These are phyloP conservation scores for Penicillium maclennaniae DNA, from an alignment of 495 filamentous ascomycete species.

Conservation along the genomic window DNA sequence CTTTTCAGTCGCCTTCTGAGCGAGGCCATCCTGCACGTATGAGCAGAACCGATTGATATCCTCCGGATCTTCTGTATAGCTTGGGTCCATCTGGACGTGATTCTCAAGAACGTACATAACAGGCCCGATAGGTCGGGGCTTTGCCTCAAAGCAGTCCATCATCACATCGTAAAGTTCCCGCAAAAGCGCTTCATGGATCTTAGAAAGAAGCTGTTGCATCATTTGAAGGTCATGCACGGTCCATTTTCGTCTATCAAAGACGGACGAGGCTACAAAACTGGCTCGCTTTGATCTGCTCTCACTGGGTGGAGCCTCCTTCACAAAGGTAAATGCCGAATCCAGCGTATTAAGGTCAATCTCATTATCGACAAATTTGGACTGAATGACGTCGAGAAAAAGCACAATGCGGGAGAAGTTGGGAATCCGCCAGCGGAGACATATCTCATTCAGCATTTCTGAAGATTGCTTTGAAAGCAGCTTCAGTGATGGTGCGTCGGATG, in stretches of 20 bases:
- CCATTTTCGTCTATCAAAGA: constrained; percentile 67
- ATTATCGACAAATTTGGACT: constrained; percentile 80
- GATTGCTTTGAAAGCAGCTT: constrained; percentile 78
- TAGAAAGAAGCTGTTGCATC: constrained; percentile 69
- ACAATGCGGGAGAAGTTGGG: constrained; percentile 77
- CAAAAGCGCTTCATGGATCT: constrained; percentile 76
- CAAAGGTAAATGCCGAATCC: constrained; percentile 74
- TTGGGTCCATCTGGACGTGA: constrained; percentile 75
- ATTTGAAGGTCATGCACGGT: constrained; percentile 71
- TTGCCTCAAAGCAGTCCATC: constrained; percentile 84
- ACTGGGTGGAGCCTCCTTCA: constrained; percentile 61
- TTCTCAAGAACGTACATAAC: constrained; percentile 79
- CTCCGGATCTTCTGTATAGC: constrained; percentile 64
- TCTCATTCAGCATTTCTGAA: constrained; percentile 76
- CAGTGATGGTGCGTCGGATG: constrained; percentile 50
- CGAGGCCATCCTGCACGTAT: constrained; percentile 68
- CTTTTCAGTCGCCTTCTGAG: constrained; percentile 64
- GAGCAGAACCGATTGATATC: constrained; percentile 65
- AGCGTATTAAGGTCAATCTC: constrained; percentile 77
- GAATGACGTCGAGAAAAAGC: constrained; percentile 79
- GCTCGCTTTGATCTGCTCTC: constrained; percentile 52
- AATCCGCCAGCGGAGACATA: constrained; percentile 85
- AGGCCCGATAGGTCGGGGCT: constrained; percentile 71
- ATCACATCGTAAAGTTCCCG: constrained; percentile 84
- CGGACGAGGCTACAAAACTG: constrained; percentile 38